Percentiles rank a stretch among this genome's conserved stretches.
phyloP scores from a whole-genome alignment of 1,284 basidiomycete genomes.

The Marasmius tenuissimus region DNA sequence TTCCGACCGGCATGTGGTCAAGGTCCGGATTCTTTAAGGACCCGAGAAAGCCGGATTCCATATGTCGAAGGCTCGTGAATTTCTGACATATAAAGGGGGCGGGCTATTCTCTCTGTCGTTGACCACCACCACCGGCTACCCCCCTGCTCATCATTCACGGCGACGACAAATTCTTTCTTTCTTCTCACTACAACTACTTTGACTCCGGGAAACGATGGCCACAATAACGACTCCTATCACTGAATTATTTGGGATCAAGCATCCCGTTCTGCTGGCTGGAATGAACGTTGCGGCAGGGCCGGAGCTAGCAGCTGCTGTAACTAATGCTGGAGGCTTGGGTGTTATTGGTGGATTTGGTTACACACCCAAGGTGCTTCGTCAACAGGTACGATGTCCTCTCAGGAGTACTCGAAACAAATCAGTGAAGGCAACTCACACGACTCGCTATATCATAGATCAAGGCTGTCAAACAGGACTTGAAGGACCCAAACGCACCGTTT shows the following conservation, averaged over 20 bases:
- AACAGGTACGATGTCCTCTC: slow-evolving; percentile 50
- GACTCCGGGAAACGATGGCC: slow-evolving; percentile 39
- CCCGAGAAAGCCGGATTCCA: too few species aligned
- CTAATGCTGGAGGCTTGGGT: slow-evolving; percentile 85
- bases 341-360: slow-evolving; percentile 87
- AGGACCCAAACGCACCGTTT: slow-evolving; percentile 75
- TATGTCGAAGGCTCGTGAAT: too few species aligned
- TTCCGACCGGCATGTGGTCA: too few species aligned
- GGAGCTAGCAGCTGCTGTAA: slow-evolving; percentile 84
- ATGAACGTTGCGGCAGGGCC: slow-evolving; percentile 91
- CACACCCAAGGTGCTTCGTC: slow-evolving; percentile 71
- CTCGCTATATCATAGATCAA: slow-evolving; percentile 51
- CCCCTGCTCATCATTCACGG: too few species aligned
- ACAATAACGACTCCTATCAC: slow-evolving; percentile 76
- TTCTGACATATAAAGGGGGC: too few species aligned
- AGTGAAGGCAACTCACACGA: neutral
- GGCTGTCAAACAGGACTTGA: slow-evolving; percentile 68
- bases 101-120: too few species aligned
- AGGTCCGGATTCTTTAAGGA: too few species aligned
- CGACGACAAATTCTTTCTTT: too few species aligned
- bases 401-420: neutral
- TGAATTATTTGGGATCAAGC: slow-evolving; percentile 82
- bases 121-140: too few species aligned
- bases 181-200: too few species aligned
- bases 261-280: slow-evolving; percentile 86